Conservation (phyloP, 2,329 filamentous ascomycete genomes). For the Onygenales sp. region DNA sequence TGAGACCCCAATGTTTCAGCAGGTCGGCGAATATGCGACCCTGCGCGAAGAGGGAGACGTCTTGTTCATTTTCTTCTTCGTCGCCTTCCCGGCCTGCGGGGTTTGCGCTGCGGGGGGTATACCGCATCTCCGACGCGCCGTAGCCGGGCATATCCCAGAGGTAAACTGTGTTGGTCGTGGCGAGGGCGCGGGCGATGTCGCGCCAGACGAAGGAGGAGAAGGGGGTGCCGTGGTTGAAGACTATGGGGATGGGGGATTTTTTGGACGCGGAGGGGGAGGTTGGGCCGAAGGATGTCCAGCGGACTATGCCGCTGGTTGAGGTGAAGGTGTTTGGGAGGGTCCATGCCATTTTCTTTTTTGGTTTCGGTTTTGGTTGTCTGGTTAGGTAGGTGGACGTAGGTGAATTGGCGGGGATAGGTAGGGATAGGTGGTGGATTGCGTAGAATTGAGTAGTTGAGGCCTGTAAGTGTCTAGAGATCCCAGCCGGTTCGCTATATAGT, state of each 20-base stretch:
- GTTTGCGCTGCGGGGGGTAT: conserved; percentile 6
- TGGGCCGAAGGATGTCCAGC: conserved; percentile 27
- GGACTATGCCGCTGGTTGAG: conserved; percentile 10
- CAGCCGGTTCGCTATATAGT: too few species aligned
- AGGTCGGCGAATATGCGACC: conserved; percentile 31
- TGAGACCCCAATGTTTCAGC: conserved; percentile 22
- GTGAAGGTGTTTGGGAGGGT: too few species aligned
- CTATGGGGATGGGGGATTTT: conserved; percentile 8
- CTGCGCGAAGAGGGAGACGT: conserved; percentile 31
- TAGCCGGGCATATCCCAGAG: conserved; percentile 41
- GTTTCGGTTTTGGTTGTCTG: too few species aligned
- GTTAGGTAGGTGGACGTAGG: too few species aligned
- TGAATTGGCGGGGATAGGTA: too few species aligned
- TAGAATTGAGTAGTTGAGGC: too few species aligned
- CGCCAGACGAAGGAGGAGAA: conserved; percentile 38
- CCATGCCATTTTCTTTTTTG: too few species aligned
- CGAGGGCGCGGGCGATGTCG: conserved; percentile 26
- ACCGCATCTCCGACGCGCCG: conserved; percentile 26
- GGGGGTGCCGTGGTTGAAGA: conserved; percentile 41
- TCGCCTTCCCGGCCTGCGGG: not conserved
- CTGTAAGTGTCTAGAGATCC: too few species aligned
- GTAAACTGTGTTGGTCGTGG: conserved; percentile 29
- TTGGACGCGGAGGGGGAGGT: conserved; percentile 16
- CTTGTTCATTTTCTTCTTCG: conserved; percentile 11
- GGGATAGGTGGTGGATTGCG: too few species aligned